Percentiles rank a stretch among this genome's conserved stretches.
Evolutionary conservation across 257 asterid species (phyloP).

Genomic region (Capsicum baccatum): DNA sequence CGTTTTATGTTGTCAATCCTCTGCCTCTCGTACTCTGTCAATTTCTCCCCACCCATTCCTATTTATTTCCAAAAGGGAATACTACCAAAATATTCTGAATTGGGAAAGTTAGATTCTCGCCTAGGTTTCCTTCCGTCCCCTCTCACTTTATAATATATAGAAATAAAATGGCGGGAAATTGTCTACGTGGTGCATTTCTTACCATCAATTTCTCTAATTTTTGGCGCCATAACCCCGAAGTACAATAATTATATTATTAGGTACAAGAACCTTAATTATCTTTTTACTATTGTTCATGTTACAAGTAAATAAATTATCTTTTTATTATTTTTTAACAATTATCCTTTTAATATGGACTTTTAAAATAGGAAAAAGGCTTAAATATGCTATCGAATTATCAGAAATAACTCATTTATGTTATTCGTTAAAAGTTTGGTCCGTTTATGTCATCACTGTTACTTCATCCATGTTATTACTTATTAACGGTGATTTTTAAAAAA

Average conservation of each 20-base stretch:
- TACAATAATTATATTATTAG: not conserved
- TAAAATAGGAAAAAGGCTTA: too few relatives aligned
- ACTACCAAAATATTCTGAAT: not conserved
- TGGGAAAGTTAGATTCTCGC: not conserved
- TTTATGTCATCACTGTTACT: too few relatives aligned
- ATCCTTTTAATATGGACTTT: too few relatives aligned
- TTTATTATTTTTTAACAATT: too few relatives aligned
- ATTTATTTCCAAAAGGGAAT: not conserved
- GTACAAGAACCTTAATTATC: too few relatives aligned
- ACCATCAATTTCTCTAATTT: not conserved
- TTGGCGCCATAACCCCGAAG: constrained; percentile 26
- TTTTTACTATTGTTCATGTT: too few relatives aligned
- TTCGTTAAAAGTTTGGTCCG: too few relatives aligned
- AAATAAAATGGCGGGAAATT: constrained; percentile 22
- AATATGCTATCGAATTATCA: too few relatives aligned
- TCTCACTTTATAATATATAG: not conserved
- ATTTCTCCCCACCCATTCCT: constrained; percentile 48
- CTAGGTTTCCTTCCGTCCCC: not conserved
- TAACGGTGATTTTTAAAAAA: too few relatives aligned
- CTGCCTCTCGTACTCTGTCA: constrained; percentile 79
- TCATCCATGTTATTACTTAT: too few relatives aligned
- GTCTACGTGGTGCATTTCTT: constrained; percentile 7
- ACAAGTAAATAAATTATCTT: too few relatives aligned
- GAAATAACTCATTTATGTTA: too few relatives aligned
- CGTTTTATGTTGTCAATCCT: constrained; percentile 86